A percentile compares a stretch with the other conserved stretches of the same genome.
Conservation (phyloP, 306 rosid genomes). For the Crotalaria pallida region DNA sequence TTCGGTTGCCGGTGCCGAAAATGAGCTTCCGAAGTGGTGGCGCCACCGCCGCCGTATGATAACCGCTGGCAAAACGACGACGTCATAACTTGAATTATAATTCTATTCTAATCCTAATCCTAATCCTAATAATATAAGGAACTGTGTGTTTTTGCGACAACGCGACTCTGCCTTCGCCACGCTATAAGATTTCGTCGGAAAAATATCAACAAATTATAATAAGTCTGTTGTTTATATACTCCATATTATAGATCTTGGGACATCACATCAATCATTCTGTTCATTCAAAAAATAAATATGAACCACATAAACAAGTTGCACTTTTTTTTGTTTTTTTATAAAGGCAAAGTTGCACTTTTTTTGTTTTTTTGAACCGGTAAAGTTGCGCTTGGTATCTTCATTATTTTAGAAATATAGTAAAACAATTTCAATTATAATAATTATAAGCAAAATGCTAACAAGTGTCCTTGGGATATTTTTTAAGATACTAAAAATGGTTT, state of each 20-base stretch:
- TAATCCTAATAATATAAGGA: too few relatives aligned
- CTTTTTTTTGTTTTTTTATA: too few relatives aligned
- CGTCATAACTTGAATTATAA: conserved; percentile 7
- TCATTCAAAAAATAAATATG: not conserved
- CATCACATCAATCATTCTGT: not conserved
- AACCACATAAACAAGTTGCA: not conserved
- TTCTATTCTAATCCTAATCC: too few relatives aligned
- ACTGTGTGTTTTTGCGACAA: not conserved
- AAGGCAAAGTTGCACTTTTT: too few relatives aligned
- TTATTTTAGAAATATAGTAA: not conserved
- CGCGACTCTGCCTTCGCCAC: not conserved
- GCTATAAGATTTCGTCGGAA: not conserved
- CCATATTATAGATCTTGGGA: not conserved
- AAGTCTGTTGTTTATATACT: too few relatives aligned
- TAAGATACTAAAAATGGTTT: too few relatives aligned
- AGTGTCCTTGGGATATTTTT: too few relatives aligned
- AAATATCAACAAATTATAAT: not conserved
- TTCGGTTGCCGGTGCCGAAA: conserved; percentile 14
- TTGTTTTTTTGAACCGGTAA: too few relatives aligned
- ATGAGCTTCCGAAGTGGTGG: not conserved
- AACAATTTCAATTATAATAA: too few relatives aligned
- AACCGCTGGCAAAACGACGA: conserved; percentile 37
- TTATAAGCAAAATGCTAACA: too few relatives aligned
- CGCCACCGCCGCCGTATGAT: conserved; percentile 24
- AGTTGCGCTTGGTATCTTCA: not conserved